Evolutionary conservation across 2,329 filamentous ascomycete genomes (phyloP).

Genomic region (Apiospora saccharicola): DNA sequence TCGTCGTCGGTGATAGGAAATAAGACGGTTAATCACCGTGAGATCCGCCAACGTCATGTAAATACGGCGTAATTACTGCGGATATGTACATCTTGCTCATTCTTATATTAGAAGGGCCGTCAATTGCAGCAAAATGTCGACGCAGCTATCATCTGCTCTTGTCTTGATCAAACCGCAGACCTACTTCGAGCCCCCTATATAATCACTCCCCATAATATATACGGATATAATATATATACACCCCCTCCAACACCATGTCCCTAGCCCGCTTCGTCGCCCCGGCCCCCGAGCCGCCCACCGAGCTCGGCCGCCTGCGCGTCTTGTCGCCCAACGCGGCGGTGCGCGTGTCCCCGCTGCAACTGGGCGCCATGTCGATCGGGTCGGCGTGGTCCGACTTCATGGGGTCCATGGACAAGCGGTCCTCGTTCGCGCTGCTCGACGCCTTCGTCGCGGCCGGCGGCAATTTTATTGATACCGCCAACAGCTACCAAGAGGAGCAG

Average conservation of each 20-base stretch:
- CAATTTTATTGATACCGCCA: conserved; percentile 73
- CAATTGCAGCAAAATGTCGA: too few relatives aligned
- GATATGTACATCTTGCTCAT: background rate
- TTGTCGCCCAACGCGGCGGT: conserved; percentile 58
- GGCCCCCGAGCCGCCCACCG: conserved; percentile 49
- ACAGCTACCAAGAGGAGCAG: conserved; percentile 64
- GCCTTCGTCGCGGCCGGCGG: conserved; percentile 64
- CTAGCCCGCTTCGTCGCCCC: conserved; percentile 30
- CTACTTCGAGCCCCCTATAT: background rate
- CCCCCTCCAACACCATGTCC: background rate
- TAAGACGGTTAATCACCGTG: conserved; percentile 2
- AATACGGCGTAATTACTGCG: background rate
- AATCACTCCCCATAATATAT: background rate
- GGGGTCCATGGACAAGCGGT: conserved; percentile 62
- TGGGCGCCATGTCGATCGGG: conserved; percentile 63
- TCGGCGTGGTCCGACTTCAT: conserved; percentile 52
- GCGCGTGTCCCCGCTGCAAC: conserved; percentile 58
- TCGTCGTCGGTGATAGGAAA: background rate
- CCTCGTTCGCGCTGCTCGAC: conserved; percentile 64
- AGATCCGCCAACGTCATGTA: background rate
- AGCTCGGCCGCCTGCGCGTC: conserved; percentile 60
- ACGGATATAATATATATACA: too few relatives aligned
- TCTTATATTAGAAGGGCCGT: background rate
- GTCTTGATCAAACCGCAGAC: background rate
- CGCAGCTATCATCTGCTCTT: background rate